phyloP scores from a whole-genome alignment of 495 filamentous ascomycete species.

The Astrothelium macrocarpum region DNA sequence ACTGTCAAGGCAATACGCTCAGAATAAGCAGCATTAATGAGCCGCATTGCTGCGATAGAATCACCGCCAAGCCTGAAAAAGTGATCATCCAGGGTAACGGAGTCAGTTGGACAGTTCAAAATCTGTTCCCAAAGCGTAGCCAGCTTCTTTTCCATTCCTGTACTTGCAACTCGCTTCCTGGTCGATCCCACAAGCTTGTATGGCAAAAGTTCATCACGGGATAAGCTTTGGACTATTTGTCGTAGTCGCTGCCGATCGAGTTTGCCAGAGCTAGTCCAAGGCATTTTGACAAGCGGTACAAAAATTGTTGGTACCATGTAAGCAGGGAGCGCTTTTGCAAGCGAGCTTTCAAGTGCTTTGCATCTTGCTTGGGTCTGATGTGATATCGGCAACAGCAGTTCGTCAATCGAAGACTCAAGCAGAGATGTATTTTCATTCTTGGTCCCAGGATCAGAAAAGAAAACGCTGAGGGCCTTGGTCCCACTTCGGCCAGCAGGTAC shows the following conservation, averaged over 20 bases:
- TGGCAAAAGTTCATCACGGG: background rate
- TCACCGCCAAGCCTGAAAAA: slow-evolving; percentile 26
- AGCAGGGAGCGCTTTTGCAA: slow-evolving; percentile 52
- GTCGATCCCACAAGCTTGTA: background rate
- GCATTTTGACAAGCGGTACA: slow-evolving; percentile 49
- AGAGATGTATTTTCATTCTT: slow-evolving; percentile 43
- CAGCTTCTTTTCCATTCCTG: background rate
- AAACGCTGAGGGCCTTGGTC: slow-evolving; percentile 30
- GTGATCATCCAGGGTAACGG: slow-evolving; percentile 18
- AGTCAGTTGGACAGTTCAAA: background rate
- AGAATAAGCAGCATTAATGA: slow-evolving; percentile 20
- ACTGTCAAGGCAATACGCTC: slow-evolving; percentile 41
- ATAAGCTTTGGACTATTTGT: slow-evolving; percentile 25
- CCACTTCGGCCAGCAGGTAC: background rate
- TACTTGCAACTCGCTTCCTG: background rate
- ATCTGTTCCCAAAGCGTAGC: background rate
- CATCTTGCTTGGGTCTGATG: slow-evolving; percentile 47
- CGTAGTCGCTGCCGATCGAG: slow-evolving; percentile 56
- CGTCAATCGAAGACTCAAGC: slow-evolving; percentile 37
- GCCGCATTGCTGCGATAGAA: slow-evolving; percentile 23
- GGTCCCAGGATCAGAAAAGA: slow-evolving; percentile 49
- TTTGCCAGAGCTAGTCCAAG: slow-evolving; percentile 69
- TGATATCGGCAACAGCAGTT: slow-evolving; percentile 49
- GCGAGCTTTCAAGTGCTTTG: slow-evolving; percentile 15
- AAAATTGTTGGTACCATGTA: slow-evolving; percentile 73